Conservation (phyloP, 345 rosid genomes). For the Kandelia obovata region DNA sequence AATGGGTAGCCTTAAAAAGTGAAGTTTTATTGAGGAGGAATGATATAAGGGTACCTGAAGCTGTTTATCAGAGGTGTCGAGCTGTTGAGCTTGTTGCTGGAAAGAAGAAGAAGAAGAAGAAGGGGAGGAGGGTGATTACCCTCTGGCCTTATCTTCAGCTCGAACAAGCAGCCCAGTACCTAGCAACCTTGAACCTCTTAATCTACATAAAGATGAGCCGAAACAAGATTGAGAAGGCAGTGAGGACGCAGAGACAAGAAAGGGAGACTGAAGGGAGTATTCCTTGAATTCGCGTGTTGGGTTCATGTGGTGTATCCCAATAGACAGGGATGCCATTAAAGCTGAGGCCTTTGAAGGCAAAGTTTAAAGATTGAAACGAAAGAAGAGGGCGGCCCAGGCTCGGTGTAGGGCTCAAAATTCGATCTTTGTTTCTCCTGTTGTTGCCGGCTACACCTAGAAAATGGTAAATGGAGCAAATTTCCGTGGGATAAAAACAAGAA, state of each 20-base stretch:
- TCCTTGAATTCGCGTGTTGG: constrained; percentile 31
- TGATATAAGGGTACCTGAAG: constrained; percentile 47
- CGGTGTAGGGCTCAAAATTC: neutral
- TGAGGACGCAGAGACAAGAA: constrained; percentile 21
- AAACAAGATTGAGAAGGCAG: constrained; percentile 28
- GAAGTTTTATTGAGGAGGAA: constrained; percentile 6
- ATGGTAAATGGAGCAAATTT: too few species aligned
- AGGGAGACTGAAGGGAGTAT: constrained; percentile 23
- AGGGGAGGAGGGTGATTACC: constrained; percentile 36
- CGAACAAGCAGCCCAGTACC: constrained; percentile 47
- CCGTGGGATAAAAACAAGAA: too few species aligned
- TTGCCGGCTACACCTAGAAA: neutral
- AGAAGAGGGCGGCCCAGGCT: neutral
- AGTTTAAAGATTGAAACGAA: neutral
- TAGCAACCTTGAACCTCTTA: constrained; percentile 41
- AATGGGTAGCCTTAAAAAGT: constrained; percentile 11
- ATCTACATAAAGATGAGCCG: constrained; percentile 31
- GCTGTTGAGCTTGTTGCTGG: constrained; percentile 30
- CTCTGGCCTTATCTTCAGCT: constrained; percentile 72
- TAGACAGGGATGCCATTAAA: constrained; percentile 59
- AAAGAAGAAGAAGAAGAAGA: constrained; percentile 20
- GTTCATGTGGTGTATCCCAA: constrained; percentile 38
- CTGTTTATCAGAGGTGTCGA: constrained; percentile 35
- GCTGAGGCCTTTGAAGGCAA: constrained; percentile 4
- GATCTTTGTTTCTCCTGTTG: too few species aligned